phyloP scores from a whole-genome alignment of 2,329 filamentous ascomycete genomes.

The Botrytis sinoallii region DNA sequence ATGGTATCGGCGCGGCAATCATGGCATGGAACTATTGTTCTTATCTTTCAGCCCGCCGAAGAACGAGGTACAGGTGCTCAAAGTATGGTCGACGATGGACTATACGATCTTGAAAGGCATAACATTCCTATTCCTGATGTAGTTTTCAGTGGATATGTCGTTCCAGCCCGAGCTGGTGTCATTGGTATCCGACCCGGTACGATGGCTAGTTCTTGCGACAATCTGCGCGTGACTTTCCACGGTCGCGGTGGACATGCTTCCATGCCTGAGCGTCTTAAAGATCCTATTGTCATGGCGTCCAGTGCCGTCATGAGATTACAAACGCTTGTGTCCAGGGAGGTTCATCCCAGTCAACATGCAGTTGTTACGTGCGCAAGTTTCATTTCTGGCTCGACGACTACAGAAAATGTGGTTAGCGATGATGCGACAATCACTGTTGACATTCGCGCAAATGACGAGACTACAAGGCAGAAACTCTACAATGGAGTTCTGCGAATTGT shows the following conservation, averaged over 20 bases:
- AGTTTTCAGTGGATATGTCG: slow-evolving; percentile 52
- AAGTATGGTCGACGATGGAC: slow-evolving; percentile 58
- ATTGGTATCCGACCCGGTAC: slow-evolving; percentile 37
- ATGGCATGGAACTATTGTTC: slow-evolving; percentile 62
- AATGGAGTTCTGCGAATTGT: slow-evolving; percentile 43
- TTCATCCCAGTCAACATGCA: slow-evolving; percentile 40
- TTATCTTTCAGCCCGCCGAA: slow-evolving; percentile 66
- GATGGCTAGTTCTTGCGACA: slow-evolving; percentile 39
- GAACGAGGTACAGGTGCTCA: slow-evolving; percentile 61
- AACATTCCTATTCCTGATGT: slow-evolving; percentile 52
- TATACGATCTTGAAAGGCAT: slow-evolving; percentile 43
- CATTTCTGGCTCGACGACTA: slow-evolving; percentile 41
- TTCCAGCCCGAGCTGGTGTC: slow-evolving; percentile 38
- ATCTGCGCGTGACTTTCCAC: slow-evolving; percentile 38
- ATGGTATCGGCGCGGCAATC: slow-evolving; percentile 42
- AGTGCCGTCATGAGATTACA: slow-evolving; percentile 42
- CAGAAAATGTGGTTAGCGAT: slow-evolving; percentile 45
- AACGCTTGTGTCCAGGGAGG: slow-evolving; percentile 40
- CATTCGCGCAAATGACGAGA: slow-evolving; percentile 39
- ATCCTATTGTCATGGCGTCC: slow-evolving; percentile 45
- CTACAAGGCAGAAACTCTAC: slow-evolving; percentile 38
- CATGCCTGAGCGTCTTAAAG: slow-evolving; percentile 43
- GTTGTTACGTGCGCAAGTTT: slow-evolving; percentile 45
- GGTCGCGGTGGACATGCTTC: slow-evolving; percentile 45
- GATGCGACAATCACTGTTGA: slow-evolving; percentile 41